phyloP scores from a whole-genome alignment of 2,329 filamentous ascomycete species.

The Diaporthe sp. region DNA sequence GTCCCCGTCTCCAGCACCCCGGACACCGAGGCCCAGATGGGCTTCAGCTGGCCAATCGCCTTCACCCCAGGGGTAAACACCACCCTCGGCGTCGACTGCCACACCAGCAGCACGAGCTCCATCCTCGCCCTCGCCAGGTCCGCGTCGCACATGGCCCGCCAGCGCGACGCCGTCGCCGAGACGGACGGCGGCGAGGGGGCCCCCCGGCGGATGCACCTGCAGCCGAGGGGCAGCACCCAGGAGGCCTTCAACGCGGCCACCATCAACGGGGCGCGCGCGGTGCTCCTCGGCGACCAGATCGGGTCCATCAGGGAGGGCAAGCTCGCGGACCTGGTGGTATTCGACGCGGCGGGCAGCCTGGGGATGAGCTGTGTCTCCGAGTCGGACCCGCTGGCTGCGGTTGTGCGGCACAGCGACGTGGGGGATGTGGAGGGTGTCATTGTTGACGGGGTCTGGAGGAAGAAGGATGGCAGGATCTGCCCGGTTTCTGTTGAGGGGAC shows the following conservation, averaged over 20 bases:
- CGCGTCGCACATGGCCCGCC: background rate
- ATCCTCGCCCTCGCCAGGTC: constrained; percentile 4
- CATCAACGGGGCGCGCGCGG: constrained; percentile 11
- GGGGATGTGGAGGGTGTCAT: background rate
- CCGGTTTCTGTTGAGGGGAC: background rate
- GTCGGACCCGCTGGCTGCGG: constrained; percentile 5
- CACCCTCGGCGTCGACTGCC: constrained; percentile 11
- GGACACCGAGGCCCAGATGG: constrained; percentile 15
- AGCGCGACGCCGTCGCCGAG: constrained; percentile 9
- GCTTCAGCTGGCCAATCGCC: constrained; percentile 7
- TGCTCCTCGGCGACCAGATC: background rate
- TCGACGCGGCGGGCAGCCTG: constrained; percentile 10
- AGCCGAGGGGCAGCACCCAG: background rate
- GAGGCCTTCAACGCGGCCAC: constrained; percentile 25
- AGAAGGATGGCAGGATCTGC: constrained; percentile 3
- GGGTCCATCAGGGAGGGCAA: constrained; percentile 13
- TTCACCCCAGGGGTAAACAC: background rate
- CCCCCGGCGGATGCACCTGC: background rate
- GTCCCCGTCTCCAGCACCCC: constrained; percentile 8
- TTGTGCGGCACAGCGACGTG: constrained; percentile 14
- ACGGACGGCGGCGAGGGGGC: background rate
- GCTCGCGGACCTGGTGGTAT: constrained; percentile 17
- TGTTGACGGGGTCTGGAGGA: constrained; percentile 5
- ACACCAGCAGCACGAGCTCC: constrained; percentile 10
- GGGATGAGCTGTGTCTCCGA: constrained; percentile 15